A percentile compares a stretch with the other conserved stretches of the same genome.
Conservation (phyloP, 306 rosid genomes). For the Abrus precatorius region DNA sequence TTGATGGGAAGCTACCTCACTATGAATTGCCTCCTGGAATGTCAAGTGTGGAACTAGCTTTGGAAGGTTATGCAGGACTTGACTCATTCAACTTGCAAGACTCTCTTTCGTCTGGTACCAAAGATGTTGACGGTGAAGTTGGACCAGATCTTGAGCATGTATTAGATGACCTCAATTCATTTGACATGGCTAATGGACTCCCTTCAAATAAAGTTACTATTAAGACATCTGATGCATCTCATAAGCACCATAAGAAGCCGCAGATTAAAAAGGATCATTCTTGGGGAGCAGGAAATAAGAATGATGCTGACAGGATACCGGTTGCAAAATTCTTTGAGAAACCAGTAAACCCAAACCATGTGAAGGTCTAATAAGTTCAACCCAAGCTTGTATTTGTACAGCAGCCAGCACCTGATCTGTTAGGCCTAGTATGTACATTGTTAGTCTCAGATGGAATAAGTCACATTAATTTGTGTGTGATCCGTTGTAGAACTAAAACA, state of each 20-base stretch:
- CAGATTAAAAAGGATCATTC: conserved; percentile 71
- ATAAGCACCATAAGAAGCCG: conserved; percentile 73
- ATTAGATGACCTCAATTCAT: conserved; percentile 72
- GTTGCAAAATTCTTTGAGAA: conserved; percentile 62
- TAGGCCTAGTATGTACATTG: neutral
- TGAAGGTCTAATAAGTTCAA: conserved; percentile 41
- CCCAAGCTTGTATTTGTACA: conserved; percentile 8
- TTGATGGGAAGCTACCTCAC: conserved; percentile 82
- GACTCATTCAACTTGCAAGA: neutral
- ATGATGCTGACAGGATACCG: conserved; percentile 73
- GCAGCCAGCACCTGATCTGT: conserved; percentile 5
- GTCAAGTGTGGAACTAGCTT: conserved; percentile 46
- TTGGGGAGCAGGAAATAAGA: conserved; percentile 66
- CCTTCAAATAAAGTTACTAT: conserved; percentile 44
- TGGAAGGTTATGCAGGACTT: conserved; percentile 1
- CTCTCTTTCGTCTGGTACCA: conserved; percentile 54
- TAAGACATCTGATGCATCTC: conserved; percentile 57
- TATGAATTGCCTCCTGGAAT: conserved; percentile 72
- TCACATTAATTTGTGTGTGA: neutral
- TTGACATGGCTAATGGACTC: conserved; percentile 73
- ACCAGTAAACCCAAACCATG: conserved; percentile 53
- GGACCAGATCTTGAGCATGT: conserved; percentile 57
- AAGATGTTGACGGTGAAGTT: conserved; percentile 42
- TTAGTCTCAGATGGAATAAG: neutral
- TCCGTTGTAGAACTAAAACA: conserved; percentile 1